Base-by-base conservation (phyloP, 306 rosid genomes). In the Inga oerstediana region DNA sequence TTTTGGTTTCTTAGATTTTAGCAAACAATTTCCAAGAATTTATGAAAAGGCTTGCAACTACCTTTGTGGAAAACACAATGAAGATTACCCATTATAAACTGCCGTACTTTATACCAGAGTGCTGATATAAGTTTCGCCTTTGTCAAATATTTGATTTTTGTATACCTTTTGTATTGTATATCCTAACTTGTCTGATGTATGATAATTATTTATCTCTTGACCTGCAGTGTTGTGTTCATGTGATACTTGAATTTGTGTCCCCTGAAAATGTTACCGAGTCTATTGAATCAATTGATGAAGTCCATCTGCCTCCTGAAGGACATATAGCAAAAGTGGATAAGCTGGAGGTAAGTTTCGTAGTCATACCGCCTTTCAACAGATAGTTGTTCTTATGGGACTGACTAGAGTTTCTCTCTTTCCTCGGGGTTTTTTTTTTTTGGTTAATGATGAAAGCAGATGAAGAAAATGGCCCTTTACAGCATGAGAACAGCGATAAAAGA, bases 211-310 rank as follows among this genome's bases (percentile, higher is more conserved):
- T 79, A 78, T 64, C 80, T 82, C 78, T 77, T 88, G 79, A 72
- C 67, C 39, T 82, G 84, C 94, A 96, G 98, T 89, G 93, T 69
- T 91, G 94, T 83, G 94, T 96, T 49, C 98, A 94, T 81, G 98
- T 90, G 89, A 94, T 89, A 39, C 81, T 92, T 88, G 95, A 96
- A 75, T 96, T 96, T 81, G 83, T 96, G 75, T 96, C 99, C 24
- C 99, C 99, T 0, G 99, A 96, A 85, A 92, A 92, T 77, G 95
- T 92, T 49, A 79, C 85, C 0, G 84, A 96, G 89, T 86, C 97
- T 85, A 86, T 91, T 84, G 92, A 86, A 85, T 85, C 94, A 85
- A 79, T 86, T 35, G 95, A 96, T 35, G 97, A 91, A 87, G 87
- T 88, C 30, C 92, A 90, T 22, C 87, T 86, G 37, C 93, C 92